Conservation (phyloP, 805 yeast genomes). For the Suhomyces pyralidae region DNA sequence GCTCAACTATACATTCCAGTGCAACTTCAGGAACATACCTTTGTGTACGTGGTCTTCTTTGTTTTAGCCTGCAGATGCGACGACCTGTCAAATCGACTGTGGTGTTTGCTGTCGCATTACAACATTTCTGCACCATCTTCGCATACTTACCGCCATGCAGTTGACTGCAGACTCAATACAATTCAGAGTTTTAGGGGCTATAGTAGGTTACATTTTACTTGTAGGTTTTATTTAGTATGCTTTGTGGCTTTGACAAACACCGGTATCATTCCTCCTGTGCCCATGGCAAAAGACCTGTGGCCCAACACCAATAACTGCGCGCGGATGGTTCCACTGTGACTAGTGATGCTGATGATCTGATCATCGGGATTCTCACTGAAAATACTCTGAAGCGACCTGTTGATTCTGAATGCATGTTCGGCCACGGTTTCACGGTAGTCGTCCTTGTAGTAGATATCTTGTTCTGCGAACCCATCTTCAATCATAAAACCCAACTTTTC, state of each 20-base stretch:
- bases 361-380: constrained; percentile 21
- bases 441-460: constrained; percentile 41
- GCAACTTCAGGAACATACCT: background rate
- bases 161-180: background rate
- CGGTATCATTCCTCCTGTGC: constrained; percentile 58
- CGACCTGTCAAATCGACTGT: background rate
- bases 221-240: background rate
- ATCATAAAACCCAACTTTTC: constrained; percentile 33
- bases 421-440: constrained; percentile 40
- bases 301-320: constrained; percentile 46
- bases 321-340: constrained; percentile 51
- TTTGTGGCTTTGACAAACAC: constrained; percentile 45
- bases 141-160: background rate
- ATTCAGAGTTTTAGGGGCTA: background rate
- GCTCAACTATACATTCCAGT: background rate
- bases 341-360: constrained; percentile 40
- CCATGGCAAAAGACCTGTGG: constrained; percentile 47
- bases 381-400: constrained; percentile 35
- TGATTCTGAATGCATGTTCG: constrained; percentile 37
- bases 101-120: background rate
- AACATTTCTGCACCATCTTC: background rate
- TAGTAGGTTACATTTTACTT: background rate
- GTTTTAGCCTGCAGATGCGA: background rate
- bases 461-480: constrained; percentile 45
- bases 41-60: background rate